Base-by-base conservation (phyloP, 1,284 basidiomycete genomes). In the Ustilago tritici region DNA sequence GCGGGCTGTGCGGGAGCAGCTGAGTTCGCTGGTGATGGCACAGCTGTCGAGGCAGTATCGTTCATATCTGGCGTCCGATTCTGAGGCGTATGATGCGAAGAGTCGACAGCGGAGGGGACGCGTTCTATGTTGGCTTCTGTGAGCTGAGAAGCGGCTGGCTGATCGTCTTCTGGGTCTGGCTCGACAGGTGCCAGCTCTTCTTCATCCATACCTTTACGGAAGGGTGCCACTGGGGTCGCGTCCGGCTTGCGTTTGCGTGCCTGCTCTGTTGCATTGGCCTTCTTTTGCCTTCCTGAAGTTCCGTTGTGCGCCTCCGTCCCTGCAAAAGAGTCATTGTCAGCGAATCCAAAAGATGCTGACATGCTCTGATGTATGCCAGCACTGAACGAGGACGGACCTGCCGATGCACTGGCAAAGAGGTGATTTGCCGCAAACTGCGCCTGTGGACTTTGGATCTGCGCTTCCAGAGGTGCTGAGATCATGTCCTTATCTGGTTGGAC, bases 381-480 rank as follows among this genome's bases (percentile, higher is more conserved):
- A 9, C 70, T 61, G 46, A 78, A 69, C 2, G 67, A 54, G 1
- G 64, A 64, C 0, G 65, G 76, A n/a, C 56, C 65, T 8, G 76
- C 65, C 23, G 59, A 69, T 11, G 76, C 76, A 49, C 76, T 78
- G 15, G 78, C 73, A 41, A 82, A 82, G 31, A 82, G 80, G 43
- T 80, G 71, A 52, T 81, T 84, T 40, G 82, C 82, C 9, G 82
- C 82, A 41, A 84, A 84, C 41, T 82, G 73, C 6, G 80, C 63
- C 55, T 83, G 82, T 2, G 82, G 82, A 43, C 69, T 78, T 32
- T 64, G 56, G 12, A 81, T 69, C 64, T 78, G 65, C 71, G 88
- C 71, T 84, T 87, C 68, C 66, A 87, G 55, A 62, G 86, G 76
- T 75, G 86, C 47, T 74, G 87, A 84, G 83, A 88, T 73, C 82